A percentile compares a stretch with the other conserved stretches of the same genome.
Evolutionary conservation across 1,139 yeast species (phyloP).

Genomic region (Petasospora fabianii): DNA sequence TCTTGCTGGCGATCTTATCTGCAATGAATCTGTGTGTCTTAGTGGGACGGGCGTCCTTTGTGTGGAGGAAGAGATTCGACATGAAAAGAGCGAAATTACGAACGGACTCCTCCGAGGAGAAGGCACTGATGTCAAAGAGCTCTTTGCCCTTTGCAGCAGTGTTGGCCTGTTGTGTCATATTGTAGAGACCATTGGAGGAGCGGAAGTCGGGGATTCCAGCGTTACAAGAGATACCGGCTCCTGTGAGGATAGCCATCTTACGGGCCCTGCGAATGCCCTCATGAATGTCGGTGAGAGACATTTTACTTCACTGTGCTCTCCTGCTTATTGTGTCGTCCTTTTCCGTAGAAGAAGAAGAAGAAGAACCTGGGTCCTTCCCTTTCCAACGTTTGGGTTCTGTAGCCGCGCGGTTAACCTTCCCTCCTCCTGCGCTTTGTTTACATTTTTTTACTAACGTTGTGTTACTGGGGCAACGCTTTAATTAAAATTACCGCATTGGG

Average conservation of each 20-base stretch:
- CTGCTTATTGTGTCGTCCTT: background rate
- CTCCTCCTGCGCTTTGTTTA: constrained; percentile 4
- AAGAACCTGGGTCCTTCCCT: too few relatives aligned
- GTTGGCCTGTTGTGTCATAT: constrained; percentile 59
- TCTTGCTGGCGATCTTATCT: constrained; percentile 58
- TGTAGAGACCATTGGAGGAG: constrained; percentile 78
- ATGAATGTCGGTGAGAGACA: constrained; percentile 7
- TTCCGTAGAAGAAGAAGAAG: background rate
- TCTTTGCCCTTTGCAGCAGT: constrained; percentile 77
- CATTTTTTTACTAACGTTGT: constrained; percentile 1
- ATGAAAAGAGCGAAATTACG: constrained; percentile 61
- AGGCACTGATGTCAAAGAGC: constrained; percentile 79
- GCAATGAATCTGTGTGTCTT: constrained; percentile 78
- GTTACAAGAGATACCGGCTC: constrained; percentile 94
- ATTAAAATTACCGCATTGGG: constrained; percentile 6
- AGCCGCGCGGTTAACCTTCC: background rate
- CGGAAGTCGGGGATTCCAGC: constrained; percentile 97
- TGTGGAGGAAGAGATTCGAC: constrained; percentile 54
- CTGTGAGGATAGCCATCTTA: constrained; percentile 65
- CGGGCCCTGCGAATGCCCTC: constrained; percentile 29
- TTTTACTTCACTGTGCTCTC: background rate
- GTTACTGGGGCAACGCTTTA: too few relatives aligned
- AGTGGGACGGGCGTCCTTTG: constrained; percentile 70
- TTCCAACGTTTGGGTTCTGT: too few relatives aligned
- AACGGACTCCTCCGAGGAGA: constrained; percentile 59